These are phyloP conservation scores for Raddia distichophylla DNA, from an alignment of 176 grass and related monocot genomes.

Conservation along the genomic window DNA sequence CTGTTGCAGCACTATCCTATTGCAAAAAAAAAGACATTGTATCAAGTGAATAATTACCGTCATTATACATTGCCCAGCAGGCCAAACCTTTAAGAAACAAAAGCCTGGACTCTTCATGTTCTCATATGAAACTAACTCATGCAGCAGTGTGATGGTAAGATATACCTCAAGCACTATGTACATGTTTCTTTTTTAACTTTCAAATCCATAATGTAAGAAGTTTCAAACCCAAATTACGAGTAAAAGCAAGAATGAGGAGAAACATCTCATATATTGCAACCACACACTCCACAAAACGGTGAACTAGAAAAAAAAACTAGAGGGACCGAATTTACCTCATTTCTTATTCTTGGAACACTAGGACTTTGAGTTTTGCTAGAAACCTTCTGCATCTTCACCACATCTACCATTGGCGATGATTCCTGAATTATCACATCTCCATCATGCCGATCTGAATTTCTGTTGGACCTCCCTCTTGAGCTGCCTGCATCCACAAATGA, in stretches of 20 bases:
- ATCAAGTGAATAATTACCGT: neutral
- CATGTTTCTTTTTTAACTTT: neutral
- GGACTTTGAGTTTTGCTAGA: slow-evolving; percentile 6
- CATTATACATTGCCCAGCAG: neutral
- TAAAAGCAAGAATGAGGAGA: neutral
- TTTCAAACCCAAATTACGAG: neutral
- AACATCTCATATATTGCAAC: slow-evolving; percentile 21
- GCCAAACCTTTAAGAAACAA: neutral
- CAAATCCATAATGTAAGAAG: neutral
- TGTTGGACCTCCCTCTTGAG: slow-evolving; percentile 19
- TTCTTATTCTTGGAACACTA: slow-evolving; percentile 21
- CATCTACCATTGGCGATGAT: neutral
- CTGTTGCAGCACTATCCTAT: slow-evolving; percentile 23
- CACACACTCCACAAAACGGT: neutral
- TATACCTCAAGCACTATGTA: slow-evolving; percentile 6
- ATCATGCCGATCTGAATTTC: slow-evolving; percentile 19
- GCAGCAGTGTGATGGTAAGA: neutral
- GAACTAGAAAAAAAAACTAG: neutral
- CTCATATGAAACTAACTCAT: neutral
- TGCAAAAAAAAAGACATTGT: neutral
- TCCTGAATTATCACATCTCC: slow-evolving; percentile 29
- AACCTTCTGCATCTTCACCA: slow-evolving; percentile 19
- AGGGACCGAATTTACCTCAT: slow-evolving; percentile 36
- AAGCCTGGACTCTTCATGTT: neutral
- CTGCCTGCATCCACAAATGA: slow-evolving; percentile 11